Conservation (phyloP, 495 filamentous ascomycete species). For the Friedmanniomyces endolithicus region DNA sequence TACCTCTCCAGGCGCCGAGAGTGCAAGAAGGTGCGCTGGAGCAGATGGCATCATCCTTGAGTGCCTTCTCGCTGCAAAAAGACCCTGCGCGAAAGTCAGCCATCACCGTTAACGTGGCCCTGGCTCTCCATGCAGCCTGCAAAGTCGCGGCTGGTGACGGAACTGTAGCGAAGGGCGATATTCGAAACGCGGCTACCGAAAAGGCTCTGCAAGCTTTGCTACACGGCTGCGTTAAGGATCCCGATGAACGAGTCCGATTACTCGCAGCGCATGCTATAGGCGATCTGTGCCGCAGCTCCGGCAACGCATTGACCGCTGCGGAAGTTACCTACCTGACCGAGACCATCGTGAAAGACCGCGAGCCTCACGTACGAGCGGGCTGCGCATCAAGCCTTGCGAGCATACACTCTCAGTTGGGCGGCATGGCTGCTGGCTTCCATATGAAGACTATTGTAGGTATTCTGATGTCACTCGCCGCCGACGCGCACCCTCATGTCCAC, state of each 20-base stretch:
- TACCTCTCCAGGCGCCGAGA: conserved; percentile 74
- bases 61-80: conserved; percentile 64
- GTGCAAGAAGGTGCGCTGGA: conserved; percentile 93
- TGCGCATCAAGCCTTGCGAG: conserved; percentile 87
- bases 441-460: conserved; percentile 92
- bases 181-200: conserved; percentile 65
- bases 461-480: conserved; percentile 86
- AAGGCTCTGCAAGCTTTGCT: conserved; percentile 70
- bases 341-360: conserved; percentile 81
- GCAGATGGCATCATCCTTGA: conserved; percentile 76
- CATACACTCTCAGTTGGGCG: conserved; percentile 89
- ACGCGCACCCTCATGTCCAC: conserved; percentile 92
- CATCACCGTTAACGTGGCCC: conserved; percentile 78
- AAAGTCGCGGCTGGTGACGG: conserved; percentile 77
- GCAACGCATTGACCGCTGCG: conserved; percentile 70
- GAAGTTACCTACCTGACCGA: conserved; percentile 89
- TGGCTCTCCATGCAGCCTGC: conserved; percentile 64
- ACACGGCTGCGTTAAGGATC: conserved; percentile 61
- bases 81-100: conserved; percentile 82
- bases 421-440: conserved; percentile 96
- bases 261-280: conserved; percentile 82
- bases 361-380: conserved; percentile 83
- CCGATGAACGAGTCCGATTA: conserved; percentile 72
- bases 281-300: conserved; percentile 75
- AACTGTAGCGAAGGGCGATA: conserved; percentile 54